Percentiles rank a stretch among this genome's conserved stretches.
phyloP scores from a whole-genome alignment of 2,329 filamentous ascomycete genomes.

The Septoria linicola region DNA sequence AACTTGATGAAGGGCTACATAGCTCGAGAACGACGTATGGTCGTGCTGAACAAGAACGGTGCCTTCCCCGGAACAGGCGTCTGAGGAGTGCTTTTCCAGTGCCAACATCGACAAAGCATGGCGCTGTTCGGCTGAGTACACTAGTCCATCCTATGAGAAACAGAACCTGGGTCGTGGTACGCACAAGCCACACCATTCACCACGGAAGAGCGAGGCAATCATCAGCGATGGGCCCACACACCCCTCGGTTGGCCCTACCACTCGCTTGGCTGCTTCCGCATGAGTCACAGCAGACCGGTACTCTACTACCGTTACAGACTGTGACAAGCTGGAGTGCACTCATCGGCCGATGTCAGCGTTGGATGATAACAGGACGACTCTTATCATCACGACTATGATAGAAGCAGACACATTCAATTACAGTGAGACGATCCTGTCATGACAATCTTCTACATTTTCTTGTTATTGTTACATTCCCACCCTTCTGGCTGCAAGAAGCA shows the following conservation, averaged over 20 bases:
- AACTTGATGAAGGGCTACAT: constrained; percentile 98
- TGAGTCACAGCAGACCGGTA: constrained; percentile 4
- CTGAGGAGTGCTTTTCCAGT: constrained; percentile 35
- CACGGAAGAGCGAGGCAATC: neutral
- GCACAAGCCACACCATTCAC: neutral
- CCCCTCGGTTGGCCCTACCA: neutral
- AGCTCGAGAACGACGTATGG: constrained; percentile 80
- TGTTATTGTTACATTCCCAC: constrained; percentile 1
- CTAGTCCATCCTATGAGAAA: neutral
- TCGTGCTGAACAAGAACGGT: constrained; percentile 86
- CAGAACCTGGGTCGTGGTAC: neutral
- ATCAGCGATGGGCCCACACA: neutral
- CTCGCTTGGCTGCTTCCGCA: neutral
- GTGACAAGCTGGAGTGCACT: too few relatives aligned
- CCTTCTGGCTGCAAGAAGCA: neutral
- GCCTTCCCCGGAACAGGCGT: constrained; percentile 90
- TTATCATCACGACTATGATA: too few relatives aligned
- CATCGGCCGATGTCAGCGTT: too few relatives aligned
- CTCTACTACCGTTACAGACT: neutral
- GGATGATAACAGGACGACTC: too few relatives aligned
- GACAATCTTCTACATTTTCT: neutral
- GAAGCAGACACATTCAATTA: too few relatives aligned
- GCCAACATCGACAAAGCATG: too few relatives aligned
- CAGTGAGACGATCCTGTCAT: too few relatives aligned
- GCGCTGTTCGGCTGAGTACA: too few relatives aligned